Evolutionary conservation across 139 green algal genomes (phyloP), one percentile per base, ranked within the genome.

Genomic region (Picochlorum costavermella): DNA sequence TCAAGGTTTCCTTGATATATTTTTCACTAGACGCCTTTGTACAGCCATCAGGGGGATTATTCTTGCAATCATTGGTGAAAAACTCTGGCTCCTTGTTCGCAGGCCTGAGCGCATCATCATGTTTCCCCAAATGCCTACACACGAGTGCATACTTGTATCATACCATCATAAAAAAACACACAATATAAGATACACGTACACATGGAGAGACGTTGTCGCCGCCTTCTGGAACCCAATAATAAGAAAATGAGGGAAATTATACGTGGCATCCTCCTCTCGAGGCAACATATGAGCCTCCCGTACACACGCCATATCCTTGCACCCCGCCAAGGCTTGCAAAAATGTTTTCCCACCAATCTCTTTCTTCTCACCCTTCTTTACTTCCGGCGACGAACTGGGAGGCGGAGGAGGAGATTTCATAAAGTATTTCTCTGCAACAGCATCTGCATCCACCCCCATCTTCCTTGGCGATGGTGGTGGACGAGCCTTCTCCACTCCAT

Each of bases 181-280:
- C n/a, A 25, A 53, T 11, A 26, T 53, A 53, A 6, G 5, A 8
- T 6, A 9, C 12, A 53, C 46, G 46, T 53, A 53, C 46, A 53
- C 33, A 23, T 26, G 37, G 1, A 66, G 60, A 37, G 36, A 56
- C 37, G 60, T 66, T 36, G 60, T 66, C 13, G 60, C 33, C 13
- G 60, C 16, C 33, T 66, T 66, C 30, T 66, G 60, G 14, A 40
- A 66, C 13, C 60, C 60, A 43, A 66, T 66, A 23, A 66, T 56
- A 13, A 66, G n/a, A 31, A 66, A 66, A 40, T 59, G 33, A 55
- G 60, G 60, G 26, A 66, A 66, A 25, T 55, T 59, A 43, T 56
- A 66, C 13, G n/a, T 30, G 14, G 5, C 33, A 40, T 8, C 33
- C 25, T 23, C 14, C 60, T 37, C 13, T 31, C n/a, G n/a, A 26